Evolutionary conservation across 805 yeast genomes (phyloP).

Genomic region (Metschnikowia cerradonensis): DNA sequence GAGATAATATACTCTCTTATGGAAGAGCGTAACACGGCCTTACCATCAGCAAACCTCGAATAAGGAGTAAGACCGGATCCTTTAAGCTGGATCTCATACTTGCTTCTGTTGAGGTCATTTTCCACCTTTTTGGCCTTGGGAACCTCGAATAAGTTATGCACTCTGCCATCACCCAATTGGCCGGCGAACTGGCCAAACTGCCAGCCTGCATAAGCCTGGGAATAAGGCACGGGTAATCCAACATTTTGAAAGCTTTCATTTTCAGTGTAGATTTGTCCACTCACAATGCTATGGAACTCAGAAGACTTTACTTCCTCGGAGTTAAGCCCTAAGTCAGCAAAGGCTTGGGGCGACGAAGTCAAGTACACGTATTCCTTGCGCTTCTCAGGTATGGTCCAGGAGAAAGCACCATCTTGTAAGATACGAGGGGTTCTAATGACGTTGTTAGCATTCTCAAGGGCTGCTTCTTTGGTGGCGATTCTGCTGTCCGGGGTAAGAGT

Average conservation of each 20-base stretch:
- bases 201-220: slow-evolving; percentile 93
- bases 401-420: slow-evolving; percentile 57
- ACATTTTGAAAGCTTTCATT: slow-evolving; percentile 14
- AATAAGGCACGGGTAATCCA: slow-evolving; percentile 62
- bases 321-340: slow-evolving; percentile 57
- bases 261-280: slow-evolving; percentile 48
- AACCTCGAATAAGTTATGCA: slow-evolving; percentile 72
- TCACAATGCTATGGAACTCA: slow-evolving; percentile 49
- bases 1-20: slow-evolving; percentile 84
- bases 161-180: slow-evolving; percentile 95
- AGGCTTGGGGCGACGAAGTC: slow-evolving; percentile 55
- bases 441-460: slow-evolving; percentile 26
- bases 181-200: slow-evolving; percentile 98
- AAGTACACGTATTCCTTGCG: slow-evolving; percentile 52
- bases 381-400: slow-evolving; percentile 67
- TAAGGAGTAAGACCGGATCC: slow-evolving; percentile 92
- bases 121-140: slow-evolving; percentile 29
- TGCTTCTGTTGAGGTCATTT: slow-evolving; percentile 26
- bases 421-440: slow-evolving; percentile 36
- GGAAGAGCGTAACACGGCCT: slow-evolving; percentile 84
- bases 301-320: slow-evolving; percentile 36
- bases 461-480: slow-evolving; percentile 24
- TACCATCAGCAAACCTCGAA: slow-evolving; percentile 95
- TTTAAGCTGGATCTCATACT: slow-evolving; percentile 74
- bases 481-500: slow-evolving; percentile 27